Conservation (phyloP, 1,284 basidiomycete genomes). For the Ganoderma meredithae region DNA sequence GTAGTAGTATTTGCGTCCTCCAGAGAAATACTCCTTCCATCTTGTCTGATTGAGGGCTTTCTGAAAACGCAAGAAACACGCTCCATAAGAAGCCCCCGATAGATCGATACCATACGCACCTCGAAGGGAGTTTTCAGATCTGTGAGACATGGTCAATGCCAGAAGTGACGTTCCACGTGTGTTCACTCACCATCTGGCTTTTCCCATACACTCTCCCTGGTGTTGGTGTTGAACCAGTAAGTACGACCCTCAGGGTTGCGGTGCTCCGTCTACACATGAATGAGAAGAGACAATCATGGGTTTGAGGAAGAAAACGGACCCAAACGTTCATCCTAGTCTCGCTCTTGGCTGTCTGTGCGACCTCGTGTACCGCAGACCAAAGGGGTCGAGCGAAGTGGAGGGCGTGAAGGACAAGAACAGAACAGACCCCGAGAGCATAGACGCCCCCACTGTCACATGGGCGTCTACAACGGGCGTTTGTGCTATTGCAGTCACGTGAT, state of each 20-base stretch:
- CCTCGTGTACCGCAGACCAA: constrained; percentile 2
- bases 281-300: not conserved
- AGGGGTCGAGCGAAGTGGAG: not conserved
- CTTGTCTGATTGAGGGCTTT: constrained; percentile 85
- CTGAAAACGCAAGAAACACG: constrained; percentile 46
- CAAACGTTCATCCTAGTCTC: constrained; percentile 25
- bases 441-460: not conserved
- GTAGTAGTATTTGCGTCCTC: constrained; percentile 93
- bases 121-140: constrained; percentile 88
- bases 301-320: constrained; percentile 10
- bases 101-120: constrained; percentile 48
- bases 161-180: constrained; percentile 6
- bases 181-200: constrained; percentile 76
- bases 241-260: constrained; percentile 86
- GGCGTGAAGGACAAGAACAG: not conserved
- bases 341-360: not conserved
- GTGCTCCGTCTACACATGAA: constrained; percentile 69
- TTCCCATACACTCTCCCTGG: constrained; percentile 86
- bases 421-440: not conserved
- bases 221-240: constrained; percentile 86
- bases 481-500: no score
- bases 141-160: constrained; percentile 36
- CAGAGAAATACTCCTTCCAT: constrained; percentile 94
- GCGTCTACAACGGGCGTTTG: no score
- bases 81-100: not conserved